A percentile compares a stretch with the other conserved stretches of the same genome.
These are phyloP conservation scores for Pelargonium citronellum DNA, from an alignment of 441 rosid species.

Conservation along the genomic window DNA sequence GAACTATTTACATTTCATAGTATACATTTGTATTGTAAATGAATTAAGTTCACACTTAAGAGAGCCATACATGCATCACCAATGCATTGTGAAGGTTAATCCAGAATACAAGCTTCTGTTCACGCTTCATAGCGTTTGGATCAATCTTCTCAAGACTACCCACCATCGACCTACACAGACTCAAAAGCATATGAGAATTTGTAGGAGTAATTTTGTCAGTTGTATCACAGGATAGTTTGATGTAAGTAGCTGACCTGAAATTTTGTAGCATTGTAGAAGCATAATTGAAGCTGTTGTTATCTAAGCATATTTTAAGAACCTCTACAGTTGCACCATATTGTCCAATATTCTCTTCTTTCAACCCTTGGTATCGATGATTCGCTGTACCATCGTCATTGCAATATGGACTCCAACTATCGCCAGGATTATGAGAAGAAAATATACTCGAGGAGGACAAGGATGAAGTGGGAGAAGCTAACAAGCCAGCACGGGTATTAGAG, in stretches of 20 bases:
- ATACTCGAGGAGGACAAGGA: slow-evolving; percentile 64
- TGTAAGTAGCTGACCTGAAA: slow-evolving; percentile 48
- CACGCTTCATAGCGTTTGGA: slow-evolving; percentile 64
- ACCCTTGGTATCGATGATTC: slow-evolving; percentile 27
- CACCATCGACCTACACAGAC: slow-evolving; percentile 50
- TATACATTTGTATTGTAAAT: not conserved
- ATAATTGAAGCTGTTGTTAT: slow-evolving; percentile 52
- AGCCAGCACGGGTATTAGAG: slow-evolving; percentile 27
- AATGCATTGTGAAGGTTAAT: slow-evolving; percentile 73
- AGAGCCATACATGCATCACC: slow-evolving; percentile 65
- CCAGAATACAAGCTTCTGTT: slow-evolving; percentile 77
- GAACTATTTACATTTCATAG: not conserved
- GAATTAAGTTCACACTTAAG: slow-evolving; percentile 15
- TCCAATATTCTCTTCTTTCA: slow-evolving; percentile 37
- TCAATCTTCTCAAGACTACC: slow-evolving; percentile 68
- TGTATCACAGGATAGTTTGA: slow-evolving; percentile 12
- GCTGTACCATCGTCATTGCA: slow-evolving; percentile 36
- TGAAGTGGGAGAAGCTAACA: slow-evolving; percentile 49
- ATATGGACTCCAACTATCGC: slow-evolving; percentile 56
- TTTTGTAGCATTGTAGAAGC: slow-evolving; percentile 57
- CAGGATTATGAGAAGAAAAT: slow-evolving; percentile 57
- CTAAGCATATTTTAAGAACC: slow-evolving; percentile 47
- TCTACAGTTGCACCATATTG: slow-evolving; percentile 40
- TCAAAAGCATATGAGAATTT: slow-evolving; percentile 18
- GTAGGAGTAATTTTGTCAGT: not conserved